Percentiles rank a stretch among this genome's conserved stretches.
Evolutionary conservation across 164 flowering plant species (phyloP).

Genomic region (Berberis vulgaris): DNA sequence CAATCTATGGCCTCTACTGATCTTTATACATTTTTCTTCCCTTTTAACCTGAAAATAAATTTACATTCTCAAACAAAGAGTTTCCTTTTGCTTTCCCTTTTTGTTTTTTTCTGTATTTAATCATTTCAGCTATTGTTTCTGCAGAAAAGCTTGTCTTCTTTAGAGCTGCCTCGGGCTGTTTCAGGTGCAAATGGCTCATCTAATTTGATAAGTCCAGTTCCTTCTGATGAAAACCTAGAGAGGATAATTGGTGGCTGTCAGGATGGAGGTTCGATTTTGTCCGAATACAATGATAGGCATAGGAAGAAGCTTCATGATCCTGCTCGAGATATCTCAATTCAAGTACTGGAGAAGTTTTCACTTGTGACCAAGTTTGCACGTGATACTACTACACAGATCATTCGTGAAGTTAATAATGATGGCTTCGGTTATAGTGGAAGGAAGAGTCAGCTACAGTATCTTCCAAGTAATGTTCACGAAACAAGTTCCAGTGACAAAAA

Average conservation of each 20-base stretch:
- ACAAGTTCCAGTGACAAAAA: slow-evolving; percentile 12
- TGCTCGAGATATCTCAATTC: slow-evolving; percentile 86
- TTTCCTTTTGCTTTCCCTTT: no score
- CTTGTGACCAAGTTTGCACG: slow-evolving; percentile 97
- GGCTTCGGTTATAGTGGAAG: slow-evolving; percentile 37
- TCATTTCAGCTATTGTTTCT: neutral
- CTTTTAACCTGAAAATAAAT: no score
- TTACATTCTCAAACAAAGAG: no score
- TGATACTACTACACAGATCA: slow-evolving; percentile 91
- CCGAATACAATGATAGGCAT: slow-evolving; percentile 37
- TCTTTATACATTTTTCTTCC: no score
- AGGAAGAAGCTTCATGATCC: slow-evolving; percentile 75
- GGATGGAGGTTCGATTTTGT: slow-evolving; percentile 23
- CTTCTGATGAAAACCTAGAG: slow-evolving; percentile 29
- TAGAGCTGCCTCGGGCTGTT: slow-evolving; percentile 86
- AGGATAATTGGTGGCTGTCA: slow-evolving; percentile 9
- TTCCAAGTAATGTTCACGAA: slow-evolving; percentile 17
- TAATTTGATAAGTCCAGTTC: slow-evolving; percentile 20
- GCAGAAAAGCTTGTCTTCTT: slow-evolving; percentile 87
- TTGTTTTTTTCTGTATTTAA: no score
- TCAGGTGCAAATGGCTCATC: slow-evolving; percentile 52
- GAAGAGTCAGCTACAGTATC: slow-evolving; percentile 30
- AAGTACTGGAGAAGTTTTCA: slow-evolving; percentile 90
- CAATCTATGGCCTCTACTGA: no score
- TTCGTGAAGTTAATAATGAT: slow-evolving; percentile 57